Evolutionary conservation across 306 rosid genomes (phyloP), one percentile per base, ranked within the genome.

Genomic region (Carpinus viminea): DNA sequence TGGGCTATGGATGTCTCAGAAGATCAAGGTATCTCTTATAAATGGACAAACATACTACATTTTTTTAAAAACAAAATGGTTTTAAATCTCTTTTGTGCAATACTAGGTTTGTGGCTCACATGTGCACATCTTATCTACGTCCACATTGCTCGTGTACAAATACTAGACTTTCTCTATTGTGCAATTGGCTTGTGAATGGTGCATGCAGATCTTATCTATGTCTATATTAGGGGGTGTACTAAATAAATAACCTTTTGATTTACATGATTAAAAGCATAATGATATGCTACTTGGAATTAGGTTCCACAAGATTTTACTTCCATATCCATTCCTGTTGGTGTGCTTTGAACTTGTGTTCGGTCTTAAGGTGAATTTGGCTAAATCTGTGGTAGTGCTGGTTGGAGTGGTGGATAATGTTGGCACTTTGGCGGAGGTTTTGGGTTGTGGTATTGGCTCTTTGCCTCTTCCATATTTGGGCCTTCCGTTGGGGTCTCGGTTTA

Each of bases 1-100:
- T 75, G 98, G 98, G 81, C 84, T 90, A 76, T 93, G 95, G 98
- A 87, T 93, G 80, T 93, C 97, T 80, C 87, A 93, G 71, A 83
- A 71, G 87, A 93, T 93, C 81, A 93, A 91, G 98, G 98, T 90
- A 84, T 65, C 41, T 56, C 73, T 76, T 56, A 68, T 73, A 21
- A 81, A 65, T 15, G 12, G 68, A 17, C 10, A 81, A 73, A 76
- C 60, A 12, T 46, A 7, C 34, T 78, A 41, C 48, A 46, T 47
- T 11, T 47, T 47, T 73, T 70, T 57, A 13, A 53, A 74, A 79
- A 45, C 60, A 76, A 45, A 68, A 28, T 64, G 45, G 46, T 31
- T 16, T 34, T 64, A 64, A 15, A 64, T 15, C 0, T 64, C 46
- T 34, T 36, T 15, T 64, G 31, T 16, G 10, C 18, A 64, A 7